Percentiles rank a stretch among this genome's conserved stretches.
These are phyloP conservation scores for Cercophora scortea DNA, from an alignment of 495 filamentous ascomycete genomes.

Conservation along the genomic window DNA sequence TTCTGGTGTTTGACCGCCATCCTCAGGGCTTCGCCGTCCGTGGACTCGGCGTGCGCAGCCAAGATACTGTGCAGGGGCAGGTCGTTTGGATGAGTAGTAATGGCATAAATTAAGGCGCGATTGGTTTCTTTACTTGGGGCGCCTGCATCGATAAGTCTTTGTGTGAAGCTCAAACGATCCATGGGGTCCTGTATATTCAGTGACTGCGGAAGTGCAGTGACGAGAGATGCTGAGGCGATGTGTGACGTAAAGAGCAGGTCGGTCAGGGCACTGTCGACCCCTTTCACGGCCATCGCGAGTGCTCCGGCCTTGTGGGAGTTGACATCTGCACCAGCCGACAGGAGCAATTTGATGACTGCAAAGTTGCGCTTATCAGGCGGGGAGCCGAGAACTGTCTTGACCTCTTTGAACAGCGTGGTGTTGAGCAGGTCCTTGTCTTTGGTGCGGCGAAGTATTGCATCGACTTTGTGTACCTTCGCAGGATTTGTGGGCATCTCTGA, in stretches of 20 bases:
- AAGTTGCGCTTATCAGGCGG: slow-evolving; percentile 19
- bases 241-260: slow-evolving; percentile 29
- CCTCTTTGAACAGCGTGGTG: slow-evolving; percentile 31
- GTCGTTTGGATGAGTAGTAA: slow-evolving; percentile 30
- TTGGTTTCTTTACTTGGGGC: slow-evolving; percentile 31
- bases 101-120: slow-evolving; percentile 34
- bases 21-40: slow-evolving; percentile 32
- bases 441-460: slow-evolving; percentile 28
- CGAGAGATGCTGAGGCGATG: slow-evolving; percentile 24
- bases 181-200: slow-evolving; percentile 34
- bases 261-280: slow-evolving; percentile 27
- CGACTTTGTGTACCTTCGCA: slow-evolving; percentile 29
- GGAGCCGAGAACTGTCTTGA: slow-evolving; percentile 25
- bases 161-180: slow-evolving; percentile 34
- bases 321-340: slow-evolving; percentile 36
- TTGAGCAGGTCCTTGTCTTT: slow-evolving; percentile 24
- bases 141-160: slow-evolving; percentile 32
- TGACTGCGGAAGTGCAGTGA: slow-evolving; percentile 31
- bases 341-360: slow-evolving; percentile 23
- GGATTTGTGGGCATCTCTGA: slow-evolving; percentile 21
- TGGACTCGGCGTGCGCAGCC: slow-evolving; percentile 29
- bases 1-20: slow-evolving; percentile 28
- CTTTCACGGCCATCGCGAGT: slow-evolving; percentile 30
- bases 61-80: slow-evolving; percentile 30
- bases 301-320: slow-evolving; percentile 35